These are phyloP conservation scores for Rhipidocladum racemiflorum DNA, from an alignment of 176 grass and related monocot genomes.

Conservation along the genomic window DNA sequence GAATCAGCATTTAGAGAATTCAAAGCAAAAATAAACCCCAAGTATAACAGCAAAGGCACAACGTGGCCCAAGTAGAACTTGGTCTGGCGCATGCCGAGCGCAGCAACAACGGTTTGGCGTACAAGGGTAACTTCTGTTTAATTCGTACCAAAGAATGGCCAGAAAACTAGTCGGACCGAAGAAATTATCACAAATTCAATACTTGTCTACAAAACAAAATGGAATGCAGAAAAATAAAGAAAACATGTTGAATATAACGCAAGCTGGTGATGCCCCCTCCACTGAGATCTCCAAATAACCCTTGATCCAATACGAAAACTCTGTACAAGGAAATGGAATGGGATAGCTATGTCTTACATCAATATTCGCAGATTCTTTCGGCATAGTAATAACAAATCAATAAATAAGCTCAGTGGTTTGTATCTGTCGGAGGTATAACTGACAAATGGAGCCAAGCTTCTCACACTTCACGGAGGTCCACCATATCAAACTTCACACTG, in stretches of 20 bases:
- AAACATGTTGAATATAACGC: not conserved
- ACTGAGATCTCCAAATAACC: not conserved
- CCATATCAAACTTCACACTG: conserved; percentile 77
- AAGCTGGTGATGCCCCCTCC: not conserved
- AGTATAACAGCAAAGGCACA: too few species aligned
- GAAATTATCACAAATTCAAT: too few species aligned
- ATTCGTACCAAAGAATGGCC: too few species aligned
- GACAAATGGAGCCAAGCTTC: not conserved
- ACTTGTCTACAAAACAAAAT: too few species aligned
- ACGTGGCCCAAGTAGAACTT: too few species aligned
- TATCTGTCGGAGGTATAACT: not conserved
- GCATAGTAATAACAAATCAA: not conserved
- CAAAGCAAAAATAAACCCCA: too few species aligned
- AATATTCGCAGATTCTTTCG: not conserved
- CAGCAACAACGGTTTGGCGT: too few species aligned
- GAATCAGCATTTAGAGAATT: too few species aligned
- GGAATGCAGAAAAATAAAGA: too few species aligned
- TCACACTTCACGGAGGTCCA: conserved; percentile 71
- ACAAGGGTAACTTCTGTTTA: too few species aligned
- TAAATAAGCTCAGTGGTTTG: not conserved
- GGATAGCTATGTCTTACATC: not conserved
- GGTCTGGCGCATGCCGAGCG: too few species aligned
- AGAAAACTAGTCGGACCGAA: too few species aligned
- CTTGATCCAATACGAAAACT: not conserved
- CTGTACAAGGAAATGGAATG: conserved; percentile 6